phyloP scores from a whole-genome alignment of 306 rosid genomes.

The Lablab purpureus region DNA sequence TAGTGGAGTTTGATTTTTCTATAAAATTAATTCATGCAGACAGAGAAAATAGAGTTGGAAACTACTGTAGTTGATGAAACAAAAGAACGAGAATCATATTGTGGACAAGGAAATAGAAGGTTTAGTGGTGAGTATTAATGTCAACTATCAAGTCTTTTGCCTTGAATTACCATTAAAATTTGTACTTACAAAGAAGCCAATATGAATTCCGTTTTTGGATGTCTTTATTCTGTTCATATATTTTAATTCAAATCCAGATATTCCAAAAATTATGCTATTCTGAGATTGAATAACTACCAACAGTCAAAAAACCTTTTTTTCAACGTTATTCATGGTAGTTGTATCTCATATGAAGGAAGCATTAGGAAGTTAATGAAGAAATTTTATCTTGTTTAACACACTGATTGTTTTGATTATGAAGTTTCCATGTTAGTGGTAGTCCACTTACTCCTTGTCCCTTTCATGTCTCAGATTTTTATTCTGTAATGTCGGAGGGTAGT shows the following conservation, averaged over 20 bases:
- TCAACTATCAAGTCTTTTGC: conserved; percentile 10
- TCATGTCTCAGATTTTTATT: conserved; percentile 84
- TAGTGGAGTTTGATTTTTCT: conserved; percentile 38
- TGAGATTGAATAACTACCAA: conserved; percentile 23
- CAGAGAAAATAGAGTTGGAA: conserved; percentile 98
- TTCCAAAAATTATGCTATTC: conserved; percentile 10
- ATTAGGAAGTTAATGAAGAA: conserved; percentile 14
- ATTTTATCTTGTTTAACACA: conserved; percentile 21
- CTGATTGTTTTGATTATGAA: conserved; percentile 24
- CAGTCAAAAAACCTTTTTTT: conserved; percentile 1
- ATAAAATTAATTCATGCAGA: conserved; percentile 56
- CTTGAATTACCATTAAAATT: conserved; percentile 33
- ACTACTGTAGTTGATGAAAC: conserved; percentile 98
- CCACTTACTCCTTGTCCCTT: conserved; percentile 41
- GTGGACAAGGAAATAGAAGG: conserved; percentile 90
- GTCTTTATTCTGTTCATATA: conserved; percentile 24
- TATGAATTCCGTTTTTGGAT: conserved; percentile 18
- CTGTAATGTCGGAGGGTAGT: conserved; percentile 96
- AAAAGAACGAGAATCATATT: conserved; percentile 94
- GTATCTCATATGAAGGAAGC: conserved; percentile 18
- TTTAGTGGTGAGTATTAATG: conserved; percentile 81
- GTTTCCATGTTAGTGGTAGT: conserved; percentile 12
- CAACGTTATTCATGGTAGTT: conserved; percentile 1
- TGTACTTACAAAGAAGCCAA: conserved; percentile 4
- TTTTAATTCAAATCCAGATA: not conserved